Evolutionary conservation across 2,329 filamentous ascomycete genomes (phyloP).

Genomic region (Rhynchosporium secalis): DNA sequence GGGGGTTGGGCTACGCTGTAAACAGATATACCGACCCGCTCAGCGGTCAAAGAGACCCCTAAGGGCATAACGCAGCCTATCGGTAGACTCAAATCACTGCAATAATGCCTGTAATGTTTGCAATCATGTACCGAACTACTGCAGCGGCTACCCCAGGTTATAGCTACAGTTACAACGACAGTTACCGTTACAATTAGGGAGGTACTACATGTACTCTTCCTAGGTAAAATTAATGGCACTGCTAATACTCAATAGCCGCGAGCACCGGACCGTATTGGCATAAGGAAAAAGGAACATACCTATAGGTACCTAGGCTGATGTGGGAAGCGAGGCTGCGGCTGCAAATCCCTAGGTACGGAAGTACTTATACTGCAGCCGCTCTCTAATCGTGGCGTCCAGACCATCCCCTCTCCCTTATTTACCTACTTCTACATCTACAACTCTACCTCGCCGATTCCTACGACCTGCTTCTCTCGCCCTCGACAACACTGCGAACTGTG

Average conservation of each 20-base stretch:
- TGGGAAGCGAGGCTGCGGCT: slow-evolving; percentile 2
- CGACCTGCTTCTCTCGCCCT: neutral
- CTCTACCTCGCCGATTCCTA: neutral
- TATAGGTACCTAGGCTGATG: neutral
- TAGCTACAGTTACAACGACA: neutral
- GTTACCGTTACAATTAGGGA: no score
- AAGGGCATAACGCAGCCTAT: neutral
- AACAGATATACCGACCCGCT: neutral
- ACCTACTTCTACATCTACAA: neutral
- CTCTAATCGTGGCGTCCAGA: neutral
- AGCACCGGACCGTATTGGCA: neutral
- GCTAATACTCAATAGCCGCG: slow-evolving; percentile 12
- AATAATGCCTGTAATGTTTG: neutral
- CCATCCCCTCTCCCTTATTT: neutral
- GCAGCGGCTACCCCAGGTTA: slow-evolving; percentile 2
- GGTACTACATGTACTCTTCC: no score
- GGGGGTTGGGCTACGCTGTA: slow-evolving; percentile 7
- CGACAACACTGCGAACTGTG: slow-evolving; percentile 5
- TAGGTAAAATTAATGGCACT: neutral
- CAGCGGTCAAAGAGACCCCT: slow-evolving; percentile 1
- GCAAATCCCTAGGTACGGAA: neutral
- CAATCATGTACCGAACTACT: neutral
- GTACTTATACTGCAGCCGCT: neutral
- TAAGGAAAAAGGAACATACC: no score
- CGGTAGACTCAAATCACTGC: slow-evolving; percentile 1